phyloP scores from a whole-genome alignment of 495 filamentous ascomycete genomes.

The Glutinoglossum americanum region DNA sequence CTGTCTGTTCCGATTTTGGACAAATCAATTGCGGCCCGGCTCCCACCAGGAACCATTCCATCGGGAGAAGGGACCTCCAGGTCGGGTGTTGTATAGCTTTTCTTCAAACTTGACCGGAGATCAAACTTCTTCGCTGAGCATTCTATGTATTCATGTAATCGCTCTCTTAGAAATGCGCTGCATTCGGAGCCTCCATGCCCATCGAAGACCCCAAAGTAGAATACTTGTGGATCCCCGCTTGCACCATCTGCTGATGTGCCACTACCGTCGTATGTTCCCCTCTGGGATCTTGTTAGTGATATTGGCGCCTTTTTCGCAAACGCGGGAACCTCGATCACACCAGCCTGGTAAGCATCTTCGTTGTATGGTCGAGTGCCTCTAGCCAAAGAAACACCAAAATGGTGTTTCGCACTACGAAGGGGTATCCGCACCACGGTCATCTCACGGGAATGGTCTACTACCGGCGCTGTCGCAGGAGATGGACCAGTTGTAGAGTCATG shows the following conservation, averaged over 20 bases:
- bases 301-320: constrained; percentile 68
- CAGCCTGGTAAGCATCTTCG: constrained; percentile 88
- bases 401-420: constrained; percentile 79
- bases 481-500: constrained; percentile 34
- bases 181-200: constrained; percentile 87
- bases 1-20: neutral
- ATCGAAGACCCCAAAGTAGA: constrained; percentile 94
- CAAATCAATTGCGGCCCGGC: neutral
- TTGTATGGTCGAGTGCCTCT: constrained; percentile 70
- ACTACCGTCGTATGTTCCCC: constrained; percentile 20
- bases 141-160: constrained; percentile 77
- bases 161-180: constrained; percentile 62
- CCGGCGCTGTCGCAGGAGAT: constrained; percentile 29
- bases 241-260: constrained; percentile 45
- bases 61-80: neutral
- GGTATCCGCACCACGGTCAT: constrained; percentile 97
- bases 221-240: constrained; percentile 79
- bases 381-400: constrained; percentile 63
- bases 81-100: neutral
- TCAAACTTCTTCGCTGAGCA: constrained; percentile 51
- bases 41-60: neutral
- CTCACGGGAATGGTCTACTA: constrained; percentile 38
- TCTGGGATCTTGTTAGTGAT: constrained; percentile 30
- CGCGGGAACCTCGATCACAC: constrained; percentile 75
- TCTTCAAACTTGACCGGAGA: constrained; percentile 44